Conservation (phyloP, 441 rosid species). For the Gossypium aridum region DNA sequence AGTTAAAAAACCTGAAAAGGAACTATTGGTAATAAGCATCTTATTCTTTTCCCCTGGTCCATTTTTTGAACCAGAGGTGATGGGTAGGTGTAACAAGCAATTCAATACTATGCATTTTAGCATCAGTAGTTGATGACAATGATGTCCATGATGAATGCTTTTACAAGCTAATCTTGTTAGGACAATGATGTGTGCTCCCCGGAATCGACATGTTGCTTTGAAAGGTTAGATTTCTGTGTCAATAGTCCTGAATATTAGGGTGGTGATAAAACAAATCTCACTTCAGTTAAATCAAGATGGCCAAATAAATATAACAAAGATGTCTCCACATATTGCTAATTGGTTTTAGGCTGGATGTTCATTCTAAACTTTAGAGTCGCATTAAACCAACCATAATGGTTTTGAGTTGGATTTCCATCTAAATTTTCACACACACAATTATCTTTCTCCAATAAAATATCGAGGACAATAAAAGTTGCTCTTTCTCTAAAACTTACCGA, state of each 20-base stretch:
- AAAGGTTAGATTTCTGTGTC: background rate
- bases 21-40: background rate
- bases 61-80: background rate
- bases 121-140: background rate
- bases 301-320: background rate
- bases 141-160: background rate
- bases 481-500: no score
- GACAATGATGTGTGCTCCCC: background rate
- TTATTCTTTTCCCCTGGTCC: background rate
- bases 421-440: no score
- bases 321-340: background rate
- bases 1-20: background rate
- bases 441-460: no score
- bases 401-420: no score
- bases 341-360: background rate
- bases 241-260: background rate
- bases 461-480: no score
- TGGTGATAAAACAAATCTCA: background rate
- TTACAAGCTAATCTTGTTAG: background rate
- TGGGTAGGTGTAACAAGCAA: background rate
- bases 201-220: background rate
- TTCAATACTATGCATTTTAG: background rate
- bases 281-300: background rate
- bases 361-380: background rate
- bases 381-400: background rate